phyloP scores from a whole-genome alignment of 768 basidiomycete genomes.

The Favolaschia claudopus region DNA sequence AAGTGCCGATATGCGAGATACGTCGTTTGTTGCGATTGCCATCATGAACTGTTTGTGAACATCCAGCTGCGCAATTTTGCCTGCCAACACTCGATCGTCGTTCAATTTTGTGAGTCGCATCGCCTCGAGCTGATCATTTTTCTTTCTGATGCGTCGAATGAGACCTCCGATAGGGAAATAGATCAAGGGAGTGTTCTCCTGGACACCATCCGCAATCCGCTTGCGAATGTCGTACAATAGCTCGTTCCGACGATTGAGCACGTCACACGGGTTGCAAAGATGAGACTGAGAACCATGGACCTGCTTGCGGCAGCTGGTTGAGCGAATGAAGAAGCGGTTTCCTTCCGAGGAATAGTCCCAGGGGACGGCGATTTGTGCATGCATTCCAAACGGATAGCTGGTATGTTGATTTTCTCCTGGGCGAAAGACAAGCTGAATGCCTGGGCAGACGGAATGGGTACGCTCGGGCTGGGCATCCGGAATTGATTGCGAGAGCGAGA shows the following conservation, averaged over 20 bases:
- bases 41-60: conserved; percentile 26
- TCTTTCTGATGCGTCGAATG: background rate
- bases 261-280: conserved; percentile 2
- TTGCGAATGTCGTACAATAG: conserved; percentile 12
- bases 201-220: conserved; percentile 9
- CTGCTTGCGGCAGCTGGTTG: background rate
- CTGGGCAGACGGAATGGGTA: background rate
- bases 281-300: too few relatives aligned
- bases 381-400: conserved; percentile 34
- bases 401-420: conserved; percentile 1
- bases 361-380: conserved; percentile 12
- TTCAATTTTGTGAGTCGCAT: conserved; percentile 15
- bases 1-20: conserved; percentile 20
- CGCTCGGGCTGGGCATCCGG: too few relatives aligned
- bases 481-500: too few relatives aligned
- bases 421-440: background rate
- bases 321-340: background rate
- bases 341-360: conserved; percentile 23
- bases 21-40: conserved; percentile 20
- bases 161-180: conserved; percentile 22
- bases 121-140: conserved; percentile 1
- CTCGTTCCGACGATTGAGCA: background rate
- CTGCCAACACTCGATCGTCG: conserved; percentile 2
- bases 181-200: conserved; percentile 4
- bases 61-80: background rate